phyloP scores from a whole-genome alignment of 371 early-diverging fungal species.

The Entomophthora muscae region DNA sequence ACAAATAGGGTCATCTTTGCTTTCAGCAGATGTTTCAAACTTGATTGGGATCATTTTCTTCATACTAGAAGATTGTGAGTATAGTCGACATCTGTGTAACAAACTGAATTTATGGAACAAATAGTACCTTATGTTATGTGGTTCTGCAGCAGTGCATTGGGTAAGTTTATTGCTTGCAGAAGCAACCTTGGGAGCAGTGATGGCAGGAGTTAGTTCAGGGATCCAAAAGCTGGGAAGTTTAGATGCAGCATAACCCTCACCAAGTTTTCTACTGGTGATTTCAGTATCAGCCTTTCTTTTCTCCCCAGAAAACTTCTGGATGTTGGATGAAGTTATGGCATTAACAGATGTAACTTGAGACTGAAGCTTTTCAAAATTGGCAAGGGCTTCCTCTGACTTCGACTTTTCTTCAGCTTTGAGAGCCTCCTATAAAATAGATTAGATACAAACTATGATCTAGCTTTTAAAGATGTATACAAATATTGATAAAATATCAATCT shows the following conservation, averaged over 20 bases:
- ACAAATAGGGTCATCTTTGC: not conserved
- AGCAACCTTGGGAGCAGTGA: not conserved
- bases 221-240: conserved; percentile 7
- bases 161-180: not conserved
- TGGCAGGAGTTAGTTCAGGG: conserved; percentile 2
- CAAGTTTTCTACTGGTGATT: conserved; percentile 1
- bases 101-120: not conserved
- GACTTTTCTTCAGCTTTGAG: not conserved
- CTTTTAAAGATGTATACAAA: too few relatives aligned
- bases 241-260: not conserved
- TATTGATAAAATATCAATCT: too few relatives aligned
- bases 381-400: not conserved
- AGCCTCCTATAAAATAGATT: too few relatives aligned
- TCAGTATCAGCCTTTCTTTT: not conserved
- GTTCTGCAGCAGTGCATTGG: conserved; percentile 5
- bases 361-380: conserved; percentile 1
- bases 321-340: conserved; percentile 2
- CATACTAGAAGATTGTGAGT: not conserved
- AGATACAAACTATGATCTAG: too few relatives aligned
- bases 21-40: not conserved
- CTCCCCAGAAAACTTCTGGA: not conserved
- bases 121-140: conserved; percentile 1
- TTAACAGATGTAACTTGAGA: conserved; percentile 3
- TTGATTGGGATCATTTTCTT: not conserved
- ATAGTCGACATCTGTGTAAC: not conserved